Percentiles rank a stretch among this genome's conserved stretches.
Evolutionary conservation across 371 early-diverging fungal genomes (phyloP).

Genomic region (Blyttiomyces sp.): DNA sequence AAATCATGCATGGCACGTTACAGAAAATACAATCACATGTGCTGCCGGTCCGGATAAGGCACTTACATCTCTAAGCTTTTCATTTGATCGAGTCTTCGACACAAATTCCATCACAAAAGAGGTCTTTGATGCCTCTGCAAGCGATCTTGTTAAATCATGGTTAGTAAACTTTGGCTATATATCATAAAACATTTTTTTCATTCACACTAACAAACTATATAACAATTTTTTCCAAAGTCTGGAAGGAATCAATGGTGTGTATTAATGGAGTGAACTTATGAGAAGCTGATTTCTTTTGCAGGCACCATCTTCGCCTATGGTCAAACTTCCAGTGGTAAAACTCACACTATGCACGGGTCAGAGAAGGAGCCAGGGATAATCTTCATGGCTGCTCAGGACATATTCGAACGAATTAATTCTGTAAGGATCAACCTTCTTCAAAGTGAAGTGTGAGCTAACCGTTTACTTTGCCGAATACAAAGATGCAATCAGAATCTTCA

Average conservation of each 20-base stretch:
- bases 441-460: background rate
- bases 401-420: constrained; percentile 37
- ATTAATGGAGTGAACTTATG: background rate
- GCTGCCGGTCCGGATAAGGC: no score
- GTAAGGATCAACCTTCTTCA: background rate
- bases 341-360: constrained; percentile 63
- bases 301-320: constrained; percentile 92
- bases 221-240: no score
- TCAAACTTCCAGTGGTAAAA: constrained; percentile 97
- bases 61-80: no score
- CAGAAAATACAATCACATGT: no score
- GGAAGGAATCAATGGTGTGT: constrained; percentile 31
- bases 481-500: constrained; percentile 25
- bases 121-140: no score
- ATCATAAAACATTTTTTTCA: no score
- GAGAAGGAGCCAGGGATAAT: constrained; percentile 58
- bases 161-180: no score
- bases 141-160: no score
- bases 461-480: background rate
- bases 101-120: no score
- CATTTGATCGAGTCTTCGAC: no score
- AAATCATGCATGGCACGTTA: no score
- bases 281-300: background rate
- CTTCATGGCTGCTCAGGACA: constrained; percentile 48
- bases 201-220: no score